Conservation (phyloP, 2,329 filamentous ascomycete species). For the Fusarium neocosmosporiellum region DNA sequence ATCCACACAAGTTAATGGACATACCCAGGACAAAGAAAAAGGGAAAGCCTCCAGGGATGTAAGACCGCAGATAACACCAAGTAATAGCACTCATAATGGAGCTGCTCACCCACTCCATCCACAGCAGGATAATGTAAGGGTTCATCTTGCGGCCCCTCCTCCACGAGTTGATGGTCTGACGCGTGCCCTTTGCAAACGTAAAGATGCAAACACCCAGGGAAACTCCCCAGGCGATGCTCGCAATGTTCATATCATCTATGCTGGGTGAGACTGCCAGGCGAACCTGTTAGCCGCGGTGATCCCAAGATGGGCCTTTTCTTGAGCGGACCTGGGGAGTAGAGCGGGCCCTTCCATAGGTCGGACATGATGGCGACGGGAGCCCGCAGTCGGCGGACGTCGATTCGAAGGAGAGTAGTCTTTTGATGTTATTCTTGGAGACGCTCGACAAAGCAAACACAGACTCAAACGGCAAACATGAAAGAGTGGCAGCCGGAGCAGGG, state of each 20-base stretch:
- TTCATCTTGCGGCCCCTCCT: slow-evolving; percentile 35
- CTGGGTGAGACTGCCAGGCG: slow-evolving; percentile 15
- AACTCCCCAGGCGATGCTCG: slow-evolving; percentile 44
- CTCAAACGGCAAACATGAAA: not conserved
- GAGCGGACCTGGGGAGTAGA: not conserved
- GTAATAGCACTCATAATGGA: slow-evolving; percentile 42
- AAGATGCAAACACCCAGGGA: slow-evolving; percentile 43
- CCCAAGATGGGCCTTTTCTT: not conserved
- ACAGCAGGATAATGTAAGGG: slow-evolving; percentile 39
- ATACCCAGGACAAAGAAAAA: slow-evolving; percentile 41
- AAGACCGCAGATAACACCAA: slow-evolving; percentile 41
- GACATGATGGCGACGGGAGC: slow-evolving; percentile 22
- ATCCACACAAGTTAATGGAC: not conserved
- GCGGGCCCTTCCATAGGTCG: slow-evolving; percentile 25
- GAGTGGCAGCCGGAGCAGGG: not conserved
- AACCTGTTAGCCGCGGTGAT: not conserved
- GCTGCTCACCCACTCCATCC: slow-evolving; percentile 41
- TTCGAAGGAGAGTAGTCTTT: not conserved
- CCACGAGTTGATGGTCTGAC: slow-evolving; percentile 41
- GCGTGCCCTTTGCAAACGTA: slow-evolving; percentile 34
- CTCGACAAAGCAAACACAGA: not conserved
- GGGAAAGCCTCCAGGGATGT: slow-evolving; percentile 39
- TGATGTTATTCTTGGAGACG: no score
- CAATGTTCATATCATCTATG: slow-evolving; percentile 42
- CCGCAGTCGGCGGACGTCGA: not conserved